Evolutionary conservation across 305 asterid genomes (phyloP), one percentile per base, ranked within the genome.

Genomic region (Fraxinus floribunda): DNA sequence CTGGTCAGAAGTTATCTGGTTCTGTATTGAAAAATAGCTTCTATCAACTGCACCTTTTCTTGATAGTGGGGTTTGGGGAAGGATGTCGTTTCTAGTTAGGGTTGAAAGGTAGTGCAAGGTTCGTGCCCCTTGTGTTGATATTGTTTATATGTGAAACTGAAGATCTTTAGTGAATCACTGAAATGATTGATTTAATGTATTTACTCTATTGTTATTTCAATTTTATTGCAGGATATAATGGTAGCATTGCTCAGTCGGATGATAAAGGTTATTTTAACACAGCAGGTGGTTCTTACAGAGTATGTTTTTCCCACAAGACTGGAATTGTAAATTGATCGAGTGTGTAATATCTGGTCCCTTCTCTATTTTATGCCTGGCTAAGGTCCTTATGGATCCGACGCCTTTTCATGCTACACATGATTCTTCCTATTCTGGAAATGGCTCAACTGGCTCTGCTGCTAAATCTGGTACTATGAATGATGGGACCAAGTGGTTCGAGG

Each of bases 311-410:
- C 41, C 49, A 38, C 57, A 1, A 44, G 41, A 46, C 15, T 80
- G 10, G 74, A 30, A 22, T n/a, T 73, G 57, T 81, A 49, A 30
- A 70, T 71, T 36, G 76, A n/a, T 80, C 79, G 15, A 8, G 22
- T 44, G 79, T 3, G 75, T 20, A 18, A 77, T 85, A 60, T 81
- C 55, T 44, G 32, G 90, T 72, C 88, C 93, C 81, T 85, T 79
- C 76, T 88, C 9, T 92, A 90, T 82, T 90, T 90, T 60, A 22
- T 87, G 86, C 97, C 95, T 60, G 87, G 92, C 78, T 89, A 88
- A 79, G 89, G 86, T 86, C 91, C 94, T 36, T 93, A 86, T 86
- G 93, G 89, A 77, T 85, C 93, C 24, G 95, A 91, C 22, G 73
- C 91, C 76, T 83, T 88, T 83, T 90, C 93, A 9, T 84, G 86